Evolutionary conservation across 345 rosid species (phyloP).

Genomic region (Brassica carinata): DNA sequence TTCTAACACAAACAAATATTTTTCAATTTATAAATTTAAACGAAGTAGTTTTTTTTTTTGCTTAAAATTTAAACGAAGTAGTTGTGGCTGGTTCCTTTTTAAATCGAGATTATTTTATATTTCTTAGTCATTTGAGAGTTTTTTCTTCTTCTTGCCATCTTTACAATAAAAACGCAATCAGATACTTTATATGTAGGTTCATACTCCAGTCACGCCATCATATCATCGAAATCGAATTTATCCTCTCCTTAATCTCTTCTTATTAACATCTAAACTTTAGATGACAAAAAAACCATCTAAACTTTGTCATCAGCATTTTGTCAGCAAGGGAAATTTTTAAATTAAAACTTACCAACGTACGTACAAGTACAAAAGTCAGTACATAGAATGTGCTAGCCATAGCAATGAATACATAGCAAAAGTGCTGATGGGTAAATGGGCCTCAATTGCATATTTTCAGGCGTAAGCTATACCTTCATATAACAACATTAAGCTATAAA

Average conservation of each 20-base stretch:
- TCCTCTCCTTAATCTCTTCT: neutral
- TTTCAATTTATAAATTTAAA: neutral
- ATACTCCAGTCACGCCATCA: slow-evolving; percentile 30
- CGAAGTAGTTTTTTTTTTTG: neutral
- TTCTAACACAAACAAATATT: neutral
- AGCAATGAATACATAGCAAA: neutral
- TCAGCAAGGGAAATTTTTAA: neutral
- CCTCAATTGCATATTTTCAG: slow-evolving; percentile 1
- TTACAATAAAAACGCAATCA: neutral
- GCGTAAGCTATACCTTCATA: slow-evolving; percentile 2
- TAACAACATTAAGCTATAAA: neutral
- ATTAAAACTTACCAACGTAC: neutral
- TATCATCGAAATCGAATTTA: slow-evolving; percentile 10
- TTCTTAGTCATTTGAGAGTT: neutral
- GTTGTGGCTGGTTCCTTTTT: neutral
- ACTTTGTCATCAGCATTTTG: neutral
- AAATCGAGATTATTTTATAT: neutral
- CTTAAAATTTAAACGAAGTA: neutral
- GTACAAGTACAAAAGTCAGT: neutral
- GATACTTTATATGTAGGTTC: neutral
- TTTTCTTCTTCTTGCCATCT: neutral
- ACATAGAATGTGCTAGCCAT: neutral
- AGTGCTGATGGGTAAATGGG: slow-evolving; percentile 4
- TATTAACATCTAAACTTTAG: neutral
- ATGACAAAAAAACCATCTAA: too few species aligned